A percentile compares a stretch with the other conserved stretches of the same genome.
Evolutionary conservation across 2,329 filamentous ascomycete genomes (phyloP).

Genomic region (Phaeophleospora eucalypticola): DNA sequence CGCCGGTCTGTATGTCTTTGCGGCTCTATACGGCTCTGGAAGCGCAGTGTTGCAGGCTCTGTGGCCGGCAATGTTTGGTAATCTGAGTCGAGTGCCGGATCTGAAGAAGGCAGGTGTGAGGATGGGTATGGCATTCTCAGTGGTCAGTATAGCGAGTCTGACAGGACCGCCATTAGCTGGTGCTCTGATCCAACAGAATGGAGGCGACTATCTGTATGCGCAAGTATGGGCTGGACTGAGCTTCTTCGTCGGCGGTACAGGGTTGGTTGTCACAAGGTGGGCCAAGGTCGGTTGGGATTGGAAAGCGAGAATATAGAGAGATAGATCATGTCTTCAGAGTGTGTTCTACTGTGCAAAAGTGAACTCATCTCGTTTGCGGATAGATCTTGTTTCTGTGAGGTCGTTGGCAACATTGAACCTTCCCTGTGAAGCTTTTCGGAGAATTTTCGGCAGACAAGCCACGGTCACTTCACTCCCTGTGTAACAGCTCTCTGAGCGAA

Average conservation of each 20-base stretch:
- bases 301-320: constrained; percentile 24
- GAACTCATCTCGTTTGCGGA: too few species aligned
- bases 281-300: constrained; percentile 28
- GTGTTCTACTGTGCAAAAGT: too few species aligned
- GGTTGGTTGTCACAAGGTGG: constrained; percentile 28
- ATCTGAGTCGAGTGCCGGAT: constrained; percentile 41
- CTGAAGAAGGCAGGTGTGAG: constrained; percentile 44
- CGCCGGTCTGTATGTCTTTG: constrained; percentile 41
- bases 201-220: constrained; percentile 42
- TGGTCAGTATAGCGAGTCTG: constrained; percentile 43
- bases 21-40: constrained; percentile 43
- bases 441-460: too few species aligned
- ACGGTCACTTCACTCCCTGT: too few species aligned
- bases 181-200: constrained; percentile 39
- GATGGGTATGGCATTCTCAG: constrained; percentile 47
- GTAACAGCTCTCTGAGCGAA: too few species aligned
- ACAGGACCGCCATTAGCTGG: constrained; percentile 48
- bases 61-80: constrained; percentile 42
- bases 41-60: constrained; percentile 44
- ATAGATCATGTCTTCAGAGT: too few species aligned
- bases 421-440: too few species aligned
- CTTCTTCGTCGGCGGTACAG: constrained; percentile 25
- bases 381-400: too few species aligned
- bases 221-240: constrained; percentile 43
- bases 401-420: too few species aligned